These are phyloP conservation scores for Leptoxyphium fumago DNA, from an alignment of 2,329 filamentous ascomycete species.

Conservation along the genomic window DNA sequence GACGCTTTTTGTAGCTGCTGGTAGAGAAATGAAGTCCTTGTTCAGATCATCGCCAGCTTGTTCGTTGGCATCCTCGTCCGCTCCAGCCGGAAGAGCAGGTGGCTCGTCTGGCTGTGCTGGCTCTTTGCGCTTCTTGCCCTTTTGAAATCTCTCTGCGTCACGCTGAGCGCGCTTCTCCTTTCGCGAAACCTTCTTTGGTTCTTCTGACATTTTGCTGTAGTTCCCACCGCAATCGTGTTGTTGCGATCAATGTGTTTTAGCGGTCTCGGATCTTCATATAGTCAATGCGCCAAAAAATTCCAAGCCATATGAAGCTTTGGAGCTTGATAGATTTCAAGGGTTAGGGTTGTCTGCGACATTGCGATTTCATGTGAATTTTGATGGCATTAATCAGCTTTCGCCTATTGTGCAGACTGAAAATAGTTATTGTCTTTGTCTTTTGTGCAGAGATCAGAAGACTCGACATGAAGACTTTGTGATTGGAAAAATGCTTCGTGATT, in stretches of 20 bases:
- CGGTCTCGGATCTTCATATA: no score
- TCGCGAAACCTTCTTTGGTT: constrained; percentile 10
- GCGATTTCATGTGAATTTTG: no score
- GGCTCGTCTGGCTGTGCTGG: constrained; percentile 8
- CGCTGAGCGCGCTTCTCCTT: constrained; percentile 23
- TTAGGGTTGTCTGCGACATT: background rate
- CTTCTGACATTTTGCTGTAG: constrained; percentile 13
- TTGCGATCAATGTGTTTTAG: no score
- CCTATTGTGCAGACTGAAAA: no score
- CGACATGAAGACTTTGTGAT: background rate
- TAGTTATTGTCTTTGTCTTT: no score
- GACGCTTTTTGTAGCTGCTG: constrained; percentile 1
- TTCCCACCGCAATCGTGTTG: no score
- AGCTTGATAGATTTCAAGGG: background rate
- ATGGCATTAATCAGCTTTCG: no score
- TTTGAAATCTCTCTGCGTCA: constrained; percentile 20
- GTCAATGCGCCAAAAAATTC: no score
- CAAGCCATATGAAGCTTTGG: background rate
- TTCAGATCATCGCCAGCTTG: constrained; percentile 9
- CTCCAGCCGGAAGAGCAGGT: constrained; percentile 8
- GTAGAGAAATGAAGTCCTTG: constrained; percentile 7
- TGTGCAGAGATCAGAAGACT: no score
- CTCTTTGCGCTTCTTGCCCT: constrained; percentile 21
- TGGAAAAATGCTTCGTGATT: background rate
- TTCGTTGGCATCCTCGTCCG: constrained; percentile 11